Conservation (phyloP, 805 yeast species). For the Pichia phayaonensis region DNA sequence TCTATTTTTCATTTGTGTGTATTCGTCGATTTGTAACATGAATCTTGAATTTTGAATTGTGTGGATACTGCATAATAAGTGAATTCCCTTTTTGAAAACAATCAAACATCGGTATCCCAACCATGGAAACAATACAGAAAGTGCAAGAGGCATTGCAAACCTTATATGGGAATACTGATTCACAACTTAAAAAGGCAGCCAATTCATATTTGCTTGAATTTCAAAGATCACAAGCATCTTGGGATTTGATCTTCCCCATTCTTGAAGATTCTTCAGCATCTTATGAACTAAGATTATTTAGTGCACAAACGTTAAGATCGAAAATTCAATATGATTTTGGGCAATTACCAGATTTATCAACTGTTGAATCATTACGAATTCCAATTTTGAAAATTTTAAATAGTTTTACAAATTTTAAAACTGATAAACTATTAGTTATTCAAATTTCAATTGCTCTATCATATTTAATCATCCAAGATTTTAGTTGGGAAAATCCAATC, state of each 20-base stretch:
- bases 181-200: slow-evolving; percentile 36
- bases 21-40: too few relatives aligned
- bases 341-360: slow-evolving; percentile 59
- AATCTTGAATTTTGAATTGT: not conserved
- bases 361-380: slow-evolving; percentile 51
- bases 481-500: slow-evolving; percentile 66
- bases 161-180: slow-evolving; percentile 31
- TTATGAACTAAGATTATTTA: slow-evolving; percentile 65
- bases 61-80: too few relatives aligned
- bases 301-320: slow-evolving; percentile 85
- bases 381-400: slow-evolving; percentile 54
- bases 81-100: too few relatives aligned
- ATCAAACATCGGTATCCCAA: not conserved
- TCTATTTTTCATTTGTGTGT: too few relatives aligned
- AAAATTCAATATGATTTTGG: slow-evolving; percentile 77
- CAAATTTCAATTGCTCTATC: slow-evolving; percentile 81
- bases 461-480: slow-evolving; percentile 69
- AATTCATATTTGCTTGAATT: slow-evolving; percentile 62
- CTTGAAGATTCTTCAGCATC: slow-evolving; percentile 30
- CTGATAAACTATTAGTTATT: slow-evolving; percentile 54
- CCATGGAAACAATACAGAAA: slow-evolving; percentile 11
- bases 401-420: slow-evolving; percentile 23
- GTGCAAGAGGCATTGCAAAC: slow-evolving; percentile 40
- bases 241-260: slow-evolving; percentile 61
- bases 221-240: slow-evolving; percentile 76